Conservation (phyloP, 2,329 filamentous ascomycete genomes). For the Fusarium pseudoanthophilum region DNA sequence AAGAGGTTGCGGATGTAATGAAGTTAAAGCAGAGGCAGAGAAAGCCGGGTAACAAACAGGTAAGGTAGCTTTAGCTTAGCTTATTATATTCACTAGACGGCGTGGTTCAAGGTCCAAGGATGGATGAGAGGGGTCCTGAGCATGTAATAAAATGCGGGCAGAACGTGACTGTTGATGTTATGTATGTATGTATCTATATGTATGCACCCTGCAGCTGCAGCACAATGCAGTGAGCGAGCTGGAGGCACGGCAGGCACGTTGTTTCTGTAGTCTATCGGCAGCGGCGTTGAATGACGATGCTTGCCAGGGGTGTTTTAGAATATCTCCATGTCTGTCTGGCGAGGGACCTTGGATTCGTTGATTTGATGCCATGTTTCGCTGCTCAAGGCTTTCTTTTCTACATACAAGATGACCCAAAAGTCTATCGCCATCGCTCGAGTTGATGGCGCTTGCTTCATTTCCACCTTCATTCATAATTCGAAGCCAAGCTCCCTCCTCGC, state of each 20-base stretch:
- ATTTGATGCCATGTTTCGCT: constrained; percentile 36
- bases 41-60: constrained; percentile 1
- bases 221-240: constrained; percentile 23
- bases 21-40: constrained; percentile 27
- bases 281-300: constrained; percentile 43
- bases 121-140: constrained; percentile 34
- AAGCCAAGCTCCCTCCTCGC: constrained; percentile 30
- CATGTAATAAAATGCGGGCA: constrained; percentile 35
- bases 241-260: constrained; percentile 35
- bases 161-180: constrained; percentile 42
- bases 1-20: constrained; percentile 25
- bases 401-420: constrained; percentile 20
- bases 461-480: constrained; percentile 32
- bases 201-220: constrained; percentile 40
- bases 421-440: constrained; percentile 7
- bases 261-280: constrained; percentile 41
- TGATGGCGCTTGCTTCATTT: constrained; percentile 30
- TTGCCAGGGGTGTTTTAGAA: constrained; percentile 37
- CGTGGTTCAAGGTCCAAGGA: constrained; percentile 25
- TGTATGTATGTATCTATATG: constrained; percentile 21
- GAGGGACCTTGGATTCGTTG: constrained; percentile 18
- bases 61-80: constrained; percentile 24
- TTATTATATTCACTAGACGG: constrained; percentile 35
- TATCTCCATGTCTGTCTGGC: constrained; percentile 6
- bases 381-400: constrained; percentile 31